phyloP scores from a whole-genome alignment of 345 rosid genomes.

The Brassica carinata region DNA sequence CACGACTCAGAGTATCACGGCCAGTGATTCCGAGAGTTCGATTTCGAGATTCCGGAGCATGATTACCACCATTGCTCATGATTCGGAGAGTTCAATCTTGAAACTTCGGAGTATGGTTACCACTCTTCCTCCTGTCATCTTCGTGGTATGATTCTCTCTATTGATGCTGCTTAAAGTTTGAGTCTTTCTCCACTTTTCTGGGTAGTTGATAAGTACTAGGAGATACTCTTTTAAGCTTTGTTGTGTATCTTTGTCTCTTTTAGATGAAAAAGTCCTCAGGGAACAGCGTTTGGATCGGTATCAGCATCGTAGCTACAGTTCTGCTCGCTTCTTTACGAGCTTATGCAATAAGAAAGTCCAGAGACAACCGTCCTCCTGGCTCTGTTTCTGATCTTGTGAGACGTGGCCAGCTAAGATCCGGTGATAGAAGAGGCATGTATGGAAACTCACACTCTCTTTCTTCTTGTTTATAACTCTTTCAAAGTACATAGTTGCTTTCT shows the following conservation, averaged over 20 bases:
- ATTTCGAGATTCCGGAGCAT: slow-evolving; percentile 47
- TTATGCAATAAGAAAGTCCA: slow-evolving; percentile 50
- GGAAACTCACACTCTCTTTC: slow-evolving; percentile 38
- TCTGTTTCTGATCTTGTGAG: slow-evolving; percentile 94
- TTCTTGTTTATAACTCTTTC: background rate
- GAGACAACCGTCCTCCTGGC: slow-evolving; percentile 57
- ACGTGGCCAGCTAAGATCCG: slow-evolving; percentile 91
- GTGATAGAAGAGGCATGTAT: slow-evolving; percentile 99
- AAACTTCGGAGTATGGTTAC: slow-evolving; percentile 46
- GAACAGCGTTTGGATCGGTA: slow-evolving; percentile 46
- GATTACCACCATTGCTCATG: slow-evolving; percentile 26
- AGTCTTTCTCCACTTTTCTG: background rate
- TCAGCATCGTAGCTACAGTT: slow-evolving; percentile 58
- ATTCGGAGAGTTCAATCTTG: slow-evolving; percentile 34
- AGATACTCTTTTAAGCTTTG: background rate
- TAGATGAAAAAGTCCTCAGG: slow-evolving; percentile 53
- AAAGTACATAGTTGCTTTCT: background rate
- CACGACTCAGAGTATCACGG: slow-evolving; percentile 10
- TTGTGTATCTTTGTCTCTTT: background rate
- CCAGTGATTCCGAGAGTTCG: slow-evolving; percentile 30
- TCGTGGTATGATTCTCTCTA: slow-evolving; percentile 48
- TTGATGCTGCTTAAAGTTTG: background rate
- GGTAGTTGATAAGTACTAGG: background rate
- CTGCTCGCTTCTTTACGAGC: slow-evolving; percentile 54
- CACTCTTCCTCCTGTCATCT: slow-evolving; percentile 60